Conservation (phyloP, 345 rosid species). For the Brassica napus region Da-Ae NC_063437.1:18499501-18500000, state of each 20-base stretch:
- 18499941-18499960: neutral
- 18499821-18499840: neutral
- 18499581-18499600: conserved; percentile 32
- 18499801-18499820: neutral
- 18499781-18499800: neutral
- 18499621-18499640: conserved; percentile 17
- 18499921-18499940: neutral
- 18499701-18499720: neutral
- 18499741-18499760: neutral
- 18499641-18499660: conserved; percentile 25
- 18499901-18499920: neutral
- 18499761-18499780: neutral
- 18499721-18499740: neutral
- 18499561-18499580: conserved; percentile 18
- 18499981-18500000: neutral
- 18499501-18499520: neutral
- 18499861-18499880: neutral
- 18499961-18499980: neutral
- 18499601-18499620: conserved; percentile 32
- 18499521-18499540: neutral
- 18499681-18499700: neutral
- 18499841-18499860: neutral
- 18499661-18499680: neutral
- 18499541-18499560: neutral
- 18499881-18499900: neutral